Evolutionary conservation across 768 basidiomycete genomes (phyloP), one percentile per base, ranked within the genome.

Genomic region (Thelephora ganbajun): DNA sequence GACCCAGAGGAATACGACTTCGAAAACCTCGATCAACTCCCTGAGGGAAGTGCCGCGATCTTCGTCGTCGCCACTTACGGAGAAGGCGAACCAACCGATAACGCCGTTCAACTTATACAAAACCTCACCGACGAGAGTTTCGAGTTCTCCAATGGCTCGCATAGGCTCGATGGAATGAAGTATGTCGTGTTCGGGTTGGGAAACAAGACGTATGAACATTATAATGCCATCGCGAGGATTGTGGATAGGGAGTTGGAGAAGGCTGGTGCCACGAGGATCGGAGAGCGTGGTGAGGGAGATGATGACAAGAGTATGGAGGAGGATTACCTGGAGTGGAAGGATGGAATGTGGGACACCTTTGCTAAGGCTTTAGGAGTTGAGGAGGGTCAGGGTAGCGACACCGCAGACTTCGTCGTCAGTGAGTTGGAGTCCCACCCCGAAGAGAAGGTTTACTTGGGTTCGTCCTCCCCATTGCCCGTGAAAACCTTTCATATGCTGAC

Each of bases 271-370:
- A 62, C 69, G 47, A 79, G 90, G 46, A 85, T 98, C 33, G 92
- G 92, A 37, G 81, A 83, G 61, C 73, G 83, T 35, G 94, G 94
- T 9, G 93, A 98, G 64, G 94, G 94, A 53, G 96, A 99, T 59
- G 94, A 99, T 59, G 96, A 99, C 66, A 96, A 96, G 72, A 91
- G 86, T 60, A 97, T 99, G 93, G 94, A 99, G 63, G 94, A 99
- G 68, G 94, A 99, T 64, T 99, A 98, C 62, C 77, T 99, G 11
- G 92, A 89, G 57, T 99, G 94, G 94, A 99, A 98, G 64, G 94
- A 99, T 59, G 75, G 73, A 55, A 93, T 98, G 92, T 98, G 92
- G 87, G 81, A 84, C 14, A 79, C 80, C 4, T 88, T 98, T 51
- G 73, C 91, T n/a, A 62, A 71, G 48, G 75, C 75, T 18, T 75